These are phyloP conservation scores for Trichosporon coremiiforme DNA, from an alignment of 1,284 basidiomycete species.

Conservation along the genomic window DNA sequence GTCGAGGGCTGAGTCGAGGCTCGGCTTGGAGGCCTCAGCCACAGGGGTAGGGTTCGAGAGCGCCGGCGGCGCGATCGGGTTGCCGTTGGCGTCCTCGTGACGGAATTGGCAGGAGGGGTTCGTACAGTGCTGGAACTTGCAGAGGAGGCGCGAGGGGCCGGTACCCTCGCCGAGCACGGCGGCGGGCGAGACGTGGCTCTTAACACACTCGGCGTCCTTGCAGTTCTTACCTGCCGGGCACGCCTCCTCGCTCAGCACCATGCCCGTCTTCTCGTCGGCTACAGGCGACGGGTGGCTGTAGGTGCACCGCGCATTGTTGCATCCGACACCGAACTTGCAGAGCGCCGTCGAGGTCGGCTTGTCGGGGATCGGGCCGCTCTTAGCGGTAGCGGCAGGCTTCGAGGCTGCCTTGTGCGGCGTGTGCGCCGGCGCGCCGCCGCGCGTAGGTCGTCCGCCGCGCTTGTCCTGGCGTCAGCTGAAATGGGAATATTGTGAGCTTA, in stretches of 20 bases:
- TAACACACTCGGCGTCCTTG: slow-evolving; percentile 85
- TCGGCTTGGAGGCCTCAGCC: slow-evolving; percentile 22
- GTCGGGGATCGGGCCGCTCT: slow-evolving; percentile 49
- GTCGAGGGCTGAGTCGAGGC: slow-evolving; percentile 35
- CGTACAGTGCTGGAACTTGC: slow-evolving; percentile 56
- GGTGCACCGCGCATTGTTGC: slow-evolving; percentile 80
- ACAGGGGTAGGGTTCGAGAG: slow-evolving; percentile 35
- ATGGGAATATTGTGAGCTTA: slow-evolving; percentile 28
- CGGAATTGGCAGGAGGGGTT: slow-evolving; percentile 56
- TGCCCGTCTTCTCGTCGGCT: slow-evolving; percentile 80
- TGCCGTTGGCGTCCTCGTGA: slow-evolving; percentile 56
- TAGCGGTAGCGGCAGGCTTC: neutral
- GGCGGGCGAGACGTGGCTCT: slow-evolving; percentile 83
- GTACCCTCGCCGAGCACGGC: slow-evolving; percentile 61
- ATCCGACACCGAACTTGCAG: slow-evolving; percentile 87
- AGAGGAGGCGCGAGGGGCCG: slow-evolving; percentile 52
- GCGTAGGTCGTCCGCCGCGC: slow-evolving; percentile 1
- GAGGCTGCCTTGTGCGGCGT: neutral
- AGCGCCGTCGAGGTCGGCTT: slow-evolving; percentile 60
- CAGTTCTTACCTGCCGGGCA: slow-evolving; percentile 78
- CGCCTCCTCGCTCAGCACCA: slow-evolving; percentile 85
- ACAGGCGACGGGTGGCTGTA: slow-evolving; percentile 91
- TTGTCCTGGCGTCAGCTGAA: slow-evolving; percentile 30
- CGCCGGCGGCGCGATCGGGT: slow-evolving; percentile 54
- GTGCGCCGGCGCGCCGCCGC: slow-evolving; percentile 9